A percentile compares a stretch with the other conserved stretches of the same genome.
These are phyloP conservation scores for Elsinoe necatrix DNA, from an alignment of 2,329 filamentous ascomycete species.

Conservation along the genomic window DNA sequence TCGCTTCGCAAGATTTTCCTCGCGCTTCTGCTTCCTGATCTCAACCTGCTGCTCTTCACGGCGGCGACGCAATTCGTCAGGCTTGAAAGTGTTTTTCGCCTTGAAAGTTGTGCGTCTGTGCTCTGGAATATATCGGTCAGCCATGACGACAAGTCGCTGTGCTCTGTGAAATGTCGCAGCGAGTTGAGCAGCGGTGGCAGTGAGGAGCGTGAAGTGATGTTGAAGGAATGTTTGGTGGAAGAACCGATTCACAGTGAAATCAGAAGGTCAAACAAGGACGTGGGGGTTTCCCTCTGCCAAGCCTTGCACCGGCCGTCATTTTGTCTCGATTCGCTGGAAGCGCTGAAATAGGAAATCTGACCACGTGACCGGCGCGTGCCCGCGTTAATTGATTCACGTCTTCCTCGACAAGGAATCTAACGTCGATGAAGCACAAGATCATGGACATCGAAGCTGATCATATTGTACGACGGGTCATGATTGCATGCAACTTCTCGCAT, in stretches of 20 bases:
- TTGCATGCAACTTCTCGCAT: no score
- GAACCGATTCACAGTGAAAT: conserved; percentile 8
- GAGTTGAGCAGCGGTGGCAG: neutral
- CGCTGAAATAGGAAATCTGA: neutral
- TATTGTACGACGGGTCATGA: no score
- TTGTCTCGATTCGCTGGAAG: neutral
- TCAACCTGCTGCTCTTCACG: conserved; percentile 99
- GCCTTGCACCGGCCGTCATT: conserved; percentile 9
- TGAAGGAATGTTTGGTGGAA: conserved; percentile 11
- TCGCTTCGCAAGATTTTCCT: conserved; percentile 97
- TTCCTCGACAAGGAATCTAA: neutral
- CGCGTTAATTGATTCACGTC: conserved; percentile 12
- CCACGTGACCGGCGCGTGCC: conserved; percentile 8
- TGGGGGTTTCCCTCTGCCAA: conserved; percentile 1
- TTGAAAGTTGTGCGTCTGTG: conserved; percentile 99
- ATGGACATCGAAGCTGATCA: neutral
- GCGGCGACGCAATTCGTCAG: conserved; percentile 93
- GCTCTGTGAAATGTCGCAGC: neutral
- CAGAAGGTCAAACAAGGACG: conserved; percentile 11
- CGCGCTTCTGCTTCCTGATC: conserved; percentile 96
- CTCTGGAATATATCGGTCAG: conserved; percentile 98
- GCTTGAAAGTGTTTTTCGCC: conserved; percentile 98
- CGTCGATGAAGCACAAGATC: neutral
- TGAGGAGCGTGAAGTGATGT: neutral
- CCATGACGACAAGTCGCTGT: conserved; percentile 53